A percentile compares a stretch with the other conserved stretches of the same genome.
Evolutionary conservation across 1,284 basidiomycete genomes (phyloP).

Genomic region (Irpex sp.): DNA sequence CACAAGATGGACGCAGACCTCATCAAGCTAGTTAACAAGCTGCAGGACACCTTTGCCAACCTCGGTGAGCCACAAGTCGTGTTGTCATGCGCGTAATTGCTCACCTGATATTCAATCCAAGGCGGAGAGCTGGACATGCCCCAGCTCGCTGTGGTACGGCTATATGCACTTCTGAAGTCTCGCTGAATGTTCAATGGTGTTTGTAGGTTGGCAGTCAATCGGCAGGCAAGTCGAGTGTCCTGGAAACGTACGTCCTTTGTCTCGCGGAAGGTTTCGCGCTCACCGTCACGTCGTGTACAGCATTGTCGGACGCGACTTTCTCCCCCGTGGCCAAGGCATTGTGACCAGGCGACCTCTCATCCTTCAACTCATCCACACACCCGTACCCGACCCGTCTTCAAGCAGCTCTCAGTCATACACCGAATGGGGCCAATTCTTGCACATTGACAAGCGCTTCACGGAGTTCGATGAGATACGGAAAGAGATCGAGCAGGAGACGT

Average conservation of each 20-base stretch:
- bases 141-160: slow-evolving; percentile 70
- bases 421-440: slow-evolving; percentile 97
- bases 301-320: slow-evolving; percentile 94
- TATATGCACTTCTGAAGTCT: background rate
- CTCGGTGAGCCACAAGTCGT: slow-evolving; percentile 48
- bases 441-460: slow-evolving; percentile 93
- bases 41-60: slow-evolving; percentile 87
- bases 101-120: slow-evolving; percentile 27
- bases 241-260: slow-evolving; percentile 66
- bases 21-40: slow-evolving; percentile 93
- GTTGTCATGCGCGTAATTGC: background rate
- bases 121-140: slow-evolving; percentile 87
- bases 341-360: slow-evolving; percentile 94
- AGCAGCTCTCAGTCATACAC: slow-evolving; percentile 41
- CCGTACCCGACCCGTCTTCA: slow-evolving; percentile 40
- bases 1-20: slow-evolving; percentile 86
- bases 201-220: slow-evolving; percentile 81
- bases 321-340: slow-evolving; percentile 91
- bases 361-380: slow-evolving; percentile 92
- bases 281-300: slow-evolving; percentile 34
- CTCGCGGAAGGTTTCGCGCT: slow-evolving; percentile 8
- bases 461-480: slow-evolving; percentile 92
- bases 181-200: background rate
- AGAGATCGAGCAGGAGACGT: slow-evolving; percentile 99
- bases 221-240: slow-evolving; percentile 81